phyloP scores from a whole-genome alignment of 306 rosid genomes.

The Acmispon strigosus region DNA sequence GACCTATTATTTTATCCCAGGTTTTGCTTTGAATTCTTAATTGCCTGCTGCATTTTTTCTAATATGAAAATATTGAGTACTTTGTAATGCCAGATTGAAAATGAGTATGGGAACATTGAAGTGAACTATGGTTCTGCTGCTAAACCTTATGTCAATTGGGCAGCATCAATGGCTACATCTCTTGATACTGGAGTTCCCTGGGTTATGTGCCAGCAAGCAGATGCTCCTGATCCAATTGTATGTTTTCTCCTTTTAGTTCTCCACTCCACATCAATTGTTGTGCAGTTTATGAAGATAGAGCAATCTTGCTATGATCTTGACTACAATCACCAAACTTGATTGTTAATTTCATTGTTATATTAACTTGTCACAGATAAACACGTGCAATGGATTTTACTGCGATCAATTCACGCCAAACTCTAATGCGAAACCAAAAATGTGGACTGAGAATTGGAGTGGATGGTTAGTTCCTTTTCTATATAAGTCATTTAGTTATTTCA shows the following conservation, averaged over 20 bases:
- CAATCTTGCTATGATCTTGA: neutral
- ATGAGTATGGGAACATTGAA: constrained; percentile 75
- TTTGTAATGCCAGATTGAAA: constrained; percentile 54
- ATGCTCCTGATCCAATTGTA: constrained; percentile 95
- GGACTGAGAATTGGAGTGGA: constrained; percentile 95
- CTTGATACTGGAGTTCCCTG: constrained; percentile 95
- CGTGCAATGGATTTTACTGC: constrained; percentile 90
- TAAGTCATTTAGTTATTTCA: neutral
- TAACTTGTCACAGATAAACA: constrained; percentile 56
- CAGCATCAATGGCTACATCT: constrained; percentile 84
- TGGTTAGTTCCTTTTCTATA: constrained; percentile 44
- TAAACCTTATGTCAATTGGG: constrained; percentile 72
- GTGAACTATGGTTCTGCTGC: constrained; percentile 53
- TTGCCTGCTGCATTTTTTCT: neutral
- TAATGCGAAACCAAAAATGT: constrained; percentile 69
- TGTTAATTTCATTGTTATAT: neutral
- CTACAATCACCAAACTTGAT: neutral
- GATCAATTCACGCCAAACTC: constrained; percentile 86
- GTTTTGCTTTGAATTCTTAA: constrained; percentile 23
- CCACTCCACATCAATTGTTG: neutral
- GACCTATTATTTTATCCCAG: constrained; percentile 95
- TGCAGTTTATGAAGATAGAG: neutral
- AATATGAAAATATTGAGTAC: neutral
- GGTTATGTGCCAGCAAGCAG: constrained; percentile 91
- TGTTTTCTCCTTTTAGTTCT: constrained; percentile 21